These are phyloP conservation scores for Nicotiana undulata DNA, from an alignment of 257 asterid species.

Conservation along the genomic window DNA sequence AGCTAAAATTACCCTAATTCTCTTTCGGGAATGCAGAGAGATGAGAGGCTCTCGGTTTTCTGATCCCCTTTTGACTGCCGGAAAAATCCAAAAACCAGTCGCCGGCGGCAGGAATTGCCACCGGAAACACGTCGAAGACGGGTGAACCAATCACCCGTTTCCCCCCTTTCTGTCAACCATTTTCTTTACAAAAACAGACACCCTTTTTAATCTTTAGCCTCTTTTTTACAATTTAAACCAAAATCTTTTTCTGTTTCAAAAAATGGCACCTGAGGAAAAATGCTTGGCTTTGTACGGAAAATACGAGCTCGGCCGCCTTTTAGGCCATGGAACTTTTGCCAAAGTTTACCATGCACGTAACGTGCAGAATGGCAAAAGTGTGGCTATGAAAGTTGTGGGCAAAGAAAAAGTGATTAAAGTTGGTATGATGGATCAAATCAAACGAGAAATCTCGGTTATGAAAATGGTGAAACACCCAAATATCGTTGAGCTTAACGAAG, in stretches of 20 bases:
- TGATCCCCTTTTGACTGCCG: slow-evolving; percentile 42
- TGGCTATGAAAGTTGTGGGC: slow-evolving; percentile 50
- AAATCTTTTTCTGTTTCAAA: background rate
- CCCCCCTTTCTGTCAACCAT: background rate
- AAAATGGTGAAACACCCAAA: slow-evolving; percentile 51
- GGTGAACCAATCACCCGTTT: slow-evolving; percentile 34
- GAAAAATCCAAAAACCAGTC: slow-evolving; percentile 36
- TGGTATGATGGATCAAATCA: slow-evolving; percentile 61
- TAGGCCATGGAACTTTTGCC: slow-evolving; percentile 59
- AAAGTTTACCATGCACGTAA: slow-evolving; percentile 44
- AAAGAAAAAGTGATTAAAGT: slow-evolving; percentile 48
- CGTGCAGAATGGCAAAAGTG: slow-evolving; percentile 34
- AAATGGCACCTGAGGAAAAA: slow-evolving; percentile 48
- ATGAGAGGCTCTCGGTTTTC: slow-evolving; percentile 44
- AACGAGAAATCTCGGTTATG: slow-evolving; percentile 49
- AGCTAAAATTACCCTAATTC: background rate
- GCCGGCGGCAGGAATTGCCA: slow-evolving; percentile 74
- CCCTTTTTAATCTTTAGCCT: background rate
- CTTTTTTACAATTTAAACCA: background rate
- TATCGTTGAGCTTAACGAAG: slow-evolving; percentile 49
- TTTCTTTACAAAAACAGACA: background rate
- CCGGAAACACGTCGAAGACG: slow-evolving; percentile 97
- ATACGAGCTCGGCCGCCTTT: slow-evolving; percentile 44
- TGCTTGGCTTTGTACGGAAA: slow-evolving; percentile 46
- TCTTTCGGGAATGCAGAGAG: slow-evolving; percentile 81